A percentile compares a stretch with the other conserved stretches of the same genome.
These are phyloP conservation scores for Pseudisothecium myosuroides DNA, from an alignment of 225 moss, liverwort and hornwort species.

Conservation along the genomic window DNA sequence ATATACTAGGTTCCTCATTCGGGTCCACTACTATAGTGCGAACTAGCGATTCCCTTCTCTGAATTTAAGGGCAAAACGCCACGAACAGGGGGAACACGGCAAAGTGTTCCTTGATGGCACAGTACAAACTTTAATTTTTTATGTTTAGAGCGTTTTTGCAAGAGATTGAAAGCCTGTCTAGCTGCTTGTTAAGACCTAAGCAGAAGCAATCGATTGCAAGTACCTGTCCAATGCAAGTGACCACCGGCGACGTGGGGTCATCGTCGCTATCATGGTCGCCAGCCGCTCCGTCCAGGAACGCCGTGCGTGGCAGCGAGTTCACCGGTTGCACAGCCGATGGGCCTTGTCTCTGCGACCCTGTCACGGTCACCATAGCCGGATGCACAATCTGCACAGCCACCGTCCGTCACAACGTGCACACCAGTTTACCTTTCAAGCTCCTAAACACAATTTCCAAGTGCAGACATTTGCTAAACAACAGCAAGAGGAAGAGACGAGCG, in stretches of 20 bases:
- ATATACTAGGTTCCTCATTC: not conserved
- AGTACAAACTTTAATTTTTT: not conserved
- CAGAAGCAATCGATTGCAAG: not conserved
- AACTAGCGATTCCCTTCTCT: not conserved
- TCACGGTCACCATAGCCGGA: conserved; percentile 32
- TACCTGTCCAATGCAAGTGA: conserved; percentile 52
- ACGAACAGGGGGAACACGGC: not conserved
- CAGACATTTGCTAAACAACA: not conserved
- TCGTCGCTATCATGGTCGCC: conserved; percentile 30
- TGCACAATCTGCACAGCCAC: conserved; percentile 31
- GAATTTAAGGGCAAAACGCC: not conserved
- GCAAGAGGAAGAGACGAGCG: not conserved
- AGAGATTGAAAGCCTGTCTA: not conserved
- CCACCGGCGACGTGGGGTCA: conserved; percentile 39
- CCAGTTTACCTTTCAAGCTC: not conserved
- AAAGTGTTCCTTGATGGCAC: not conserved
- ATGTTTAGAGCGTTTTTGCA: no score
- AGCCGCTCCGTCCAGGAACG: conserved; percentile 19
- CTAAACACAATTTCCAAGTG: not conserved
- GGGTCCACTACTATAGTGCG: no score
- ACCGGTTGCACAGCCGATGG: conserved; percentile 21
- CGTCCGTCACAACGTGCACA: not conserved
- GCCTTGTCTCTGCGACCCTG: conserved; percentile 19
- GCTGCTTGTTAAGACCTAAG: not conserved
- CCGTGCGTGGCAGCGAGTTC: conserved; percentile 19